Evolutionary conservation across 2,329 filamentous ascomycete genomes (phyloP).

Genomic region (Cladorrhinum sp.): DNA sequence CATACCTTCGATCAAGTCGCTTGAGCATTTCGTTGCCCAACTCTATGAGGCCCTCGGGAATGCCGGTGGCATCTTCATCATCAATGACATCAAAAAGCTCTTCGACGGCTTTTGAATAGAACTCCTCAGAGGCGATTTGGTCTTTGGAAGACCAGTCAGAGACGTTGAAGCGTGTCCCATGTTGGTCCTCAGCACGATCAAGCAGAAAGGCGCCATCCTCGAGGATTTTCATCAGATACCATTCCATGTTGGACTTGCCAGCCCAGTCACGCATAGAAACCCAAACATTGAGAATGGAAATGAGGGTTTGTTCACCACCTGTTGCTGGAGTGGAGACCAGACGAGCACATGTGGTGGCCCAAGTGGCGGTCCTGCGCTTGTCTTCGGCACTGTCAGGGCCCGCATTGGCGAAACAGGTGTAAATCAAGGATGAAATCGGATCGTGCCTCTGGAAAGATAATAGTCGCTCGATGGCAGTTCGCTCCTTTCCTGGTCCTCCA

Average conservation of each 20-base stretch:
- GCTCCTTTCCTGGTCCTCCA: slow-evolving; percentile 34
- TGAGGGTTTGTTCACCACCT: slow-evolving; percentile 75
- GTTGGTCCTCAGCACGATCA: slow-evolving; percentile 78
- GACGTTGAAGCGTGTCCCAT: slow-evolving; percentile 67
- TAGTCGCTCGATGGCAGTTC: slow-evolving; percentile 73
- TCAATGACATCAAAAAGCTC: slow-evolving; percentile 83
- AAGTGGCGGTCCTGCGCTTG: slow-evolving; percentile 73
- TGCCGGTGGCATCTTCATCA: slow-evolving; percentile 77
- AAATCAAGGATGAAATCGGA: slow-evolving; percentile 77
- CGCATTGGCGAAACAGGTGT: slow-evolving; percentile 84
- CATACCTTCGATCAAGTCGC: slow-evolving; percentile 69
- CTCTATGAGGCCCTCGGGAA: slow-evolving; percentile 80
- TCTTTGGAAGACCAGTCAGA: slow-evolving; percentile 74
- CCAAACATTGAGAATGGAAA: slow-evolving; percentile 84
- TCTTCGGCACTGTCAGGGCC: slow-evolving; percentile 81
- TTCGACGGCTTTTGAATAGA: slow-evolving; percentile 78
- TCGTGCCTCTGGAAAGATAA: slow-evolving; percentile 88
- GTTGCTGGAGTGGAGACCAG: slow-evolving; percentile 75
- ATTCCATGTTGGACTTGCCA: slow-evolving; percentile 83
- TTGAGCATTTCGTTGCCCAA: slow-evolving; percentile 79
- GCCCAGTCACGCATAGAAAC: slow-evolving; percentile 85
- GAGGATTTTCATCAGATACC: slow-evolving; percentile 91
- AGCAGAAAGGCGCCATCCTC: slow-evolving; percentile 89
- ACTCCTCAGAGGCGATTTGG: slow-evolving; percentile 79
- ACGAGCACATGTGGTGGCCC: slow-evolving; percentile 83